Percentiles rank a stretch among this genome's conserved stretches.
Conservation (phyloP, 148 eudicot genomes). For the Rhododendron williamsianum region DNA sequence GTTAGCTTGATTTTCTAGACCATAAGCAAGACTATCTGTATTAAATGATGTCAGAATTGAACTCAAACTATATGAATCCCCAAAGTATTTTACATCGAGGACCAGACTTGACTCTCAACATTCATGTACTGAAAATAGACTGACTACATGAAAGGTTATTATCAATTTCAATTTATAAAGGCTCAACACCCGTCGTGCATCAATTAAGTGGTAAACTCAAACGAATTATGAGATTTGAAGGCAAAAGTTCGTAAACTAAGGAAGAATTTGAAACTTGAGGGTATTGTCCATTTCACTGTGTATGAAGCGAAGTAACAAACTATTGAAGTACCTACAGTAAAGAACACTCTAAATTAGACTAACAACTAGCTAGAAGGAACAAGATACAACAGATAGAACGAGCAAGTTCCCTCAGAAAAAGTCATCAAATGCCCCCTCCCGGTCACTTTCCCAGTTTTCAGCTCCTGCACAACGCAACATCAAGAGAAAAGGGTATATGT, state of each 20-base stretch:
- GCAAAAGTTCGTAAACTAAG: background rate
- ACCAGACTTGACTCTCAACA: background rate
- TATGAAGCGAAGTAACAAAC: slow-evolving; percentile 8
- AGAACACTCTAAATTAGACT: slow-evolving; percentile 14
- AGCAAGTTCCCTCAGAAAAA: slow-evolving; percentile 79
- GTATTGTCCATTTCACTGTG: background rate
- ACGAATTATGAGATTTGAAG: slow-evolving; percentile 2
- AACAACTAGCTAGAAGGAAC: slow-evolving; percentile 27
- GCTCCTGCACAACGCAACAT: slow-evolving; percentile 89
- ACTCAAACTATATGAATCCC: background rate
- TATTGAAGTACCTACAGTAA: slow-evolving; percentile 23
- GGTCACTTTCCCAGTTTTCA: slow-evolving; percentile 82
- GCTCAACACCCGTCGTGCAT: background rate
- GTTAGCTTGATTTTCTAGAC: background rate
- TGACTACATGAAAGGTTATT: background rate
- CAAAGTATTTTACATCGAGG: background rate
- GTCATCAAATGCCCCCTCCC: slow-evolving; percentile 98
- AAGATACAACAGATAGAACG: slow-evolving; percentile 35
- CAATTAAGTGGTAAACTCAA: background rate
- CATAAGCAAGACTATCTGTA: background rate
- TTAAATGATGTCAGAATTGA: background rate
- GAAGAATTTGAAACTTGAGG: background rate
- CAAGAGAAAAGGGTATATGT: slow-evolving; percentile 45
- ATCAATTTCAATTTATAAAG: background rate
- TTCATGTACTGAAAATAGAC: background rate